Percentiles rank a stretch among this genome's conserved stretches.
Conservation (phyloP, 257 asterid genomes). For the Nicotiana noctiflora region DNA sequence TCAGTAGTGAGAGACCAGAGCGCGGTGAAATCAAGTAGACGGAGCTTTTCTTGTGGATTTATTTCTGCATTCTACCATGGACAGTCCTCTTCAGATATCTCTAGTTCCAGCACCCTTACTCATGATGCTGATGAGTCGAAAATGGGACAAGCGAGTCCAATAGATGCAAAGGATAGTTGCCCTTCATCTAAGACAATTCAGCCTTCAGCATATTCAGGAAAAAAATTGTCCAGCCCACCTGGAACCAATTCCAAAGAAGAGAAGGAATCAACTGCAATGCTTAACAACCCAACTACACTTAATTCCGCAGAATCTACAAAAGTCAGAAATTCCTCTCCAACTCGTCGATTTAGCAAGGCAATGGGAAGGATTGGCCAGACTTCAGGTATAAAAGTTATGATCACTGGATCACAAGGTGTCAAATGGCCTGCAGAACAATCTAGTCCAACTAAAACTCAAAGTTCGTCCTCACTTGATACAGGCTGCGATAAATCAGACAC, state of each 20-base stretch:
- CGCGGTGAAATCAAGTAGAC: constrained; percentile 14
- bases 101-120: constrained; percentile 15
- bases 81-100: constrained; percentile 13
- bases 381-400: constrained; percentile 31
- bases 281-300: constrained; percentile 11
- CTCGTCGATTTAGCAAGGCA: constrained; percentile 40
- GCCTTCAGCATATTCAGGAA: constrained; percentile 12
- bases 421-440: constrained; percentile 7
- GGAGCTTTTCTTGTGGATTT: constrained; percentile 21
- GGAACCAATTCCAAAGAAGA: constrained; percentile 24
- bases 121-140: constrained; percentile 8
- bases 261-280: constrained; percentile 22
- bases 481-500: constrained; percentile 35
- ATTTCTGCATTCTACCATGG: constrained; percentile 1
- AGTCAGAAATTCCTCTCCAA: constrained; percentile 50
- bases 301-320: constrained; percentile 27
- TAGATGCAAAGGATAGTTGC: constrained; percentile 4
- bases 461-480: constrained; percentile 14
- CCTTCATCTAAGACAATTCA: constrained; percentile 18
- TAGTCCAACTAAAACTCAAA: constrained; percentile 22
- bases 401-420: constrained; percentile 14
- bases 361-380: constrained; percentile 36
- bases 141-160: constrained; percentile 17
- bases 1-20: constrained; percentile 6
- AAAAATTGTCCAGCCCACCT: constrained; percentile 22